These are phyloP conservation scores for Talaromyces sp. DNA, from an alignment of 2,329 filamentous ascomycete species.

Conservation along the genomic window DNA sequence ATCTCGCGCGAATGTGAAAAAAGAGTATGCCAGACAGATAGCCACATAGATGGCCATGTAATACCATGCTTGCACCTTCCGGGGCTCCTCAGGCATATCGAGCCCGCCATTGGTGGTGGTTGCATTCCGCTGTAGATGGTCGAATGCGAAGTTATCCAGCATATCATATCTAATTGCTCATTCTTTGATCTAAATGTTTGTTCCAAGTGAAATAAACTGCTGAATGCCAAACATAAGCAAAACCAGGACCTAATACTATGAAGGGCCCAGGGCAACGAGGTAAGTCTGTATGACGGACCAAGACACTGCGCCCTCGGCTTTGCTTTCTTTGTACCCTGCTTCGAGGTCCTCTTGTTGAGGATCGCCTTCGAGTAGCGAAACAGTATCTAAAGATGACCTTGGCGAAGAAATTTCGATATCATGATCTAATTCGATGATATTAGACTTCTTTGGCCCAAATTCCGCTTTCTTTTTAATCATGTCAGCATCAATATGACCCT, in stretches of 20 bases:
- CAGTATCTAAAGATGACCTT: neutral
- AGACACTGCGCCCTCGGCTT: neutral
- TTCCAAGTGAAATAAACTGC: conserved; percentile 1
- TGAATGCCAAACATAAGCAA: neutral
- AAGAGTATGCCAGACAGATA: neutral
- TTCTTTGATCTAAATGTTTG: conserved; percentile 5
- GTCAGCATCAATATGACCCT: neutral
- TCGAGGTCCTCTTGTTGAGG: neutral
- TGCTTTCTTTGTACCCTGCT: neutral
- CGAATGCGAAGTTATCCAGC: neutral
- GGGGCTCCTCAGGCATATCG: neutral
- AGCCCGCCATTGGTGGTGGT: neutral
- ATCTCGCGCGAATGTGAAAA: neutral
- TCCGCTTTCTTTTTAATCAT: neutral
- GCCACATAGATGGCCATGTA: neutral
- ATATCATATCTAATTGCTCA: conserved; percentile 2
- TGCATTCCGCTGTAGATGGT: neutral
- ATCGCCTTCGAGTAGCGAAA: neutral
- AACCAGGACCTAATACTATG: neutral
- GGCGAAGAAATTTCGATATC: neutral
- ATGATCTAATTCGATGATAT: neutral
- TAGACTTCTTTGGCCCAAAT: neutral
- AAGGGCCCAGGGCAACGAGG: neutral
- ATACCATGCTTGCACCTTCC: neutral
- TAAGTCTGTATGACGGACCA: neutral